phyloP scores from a whole-genome alignment of 2,329 filamentous ascomycete species.

The Calonectria henricotiae region DNA sequence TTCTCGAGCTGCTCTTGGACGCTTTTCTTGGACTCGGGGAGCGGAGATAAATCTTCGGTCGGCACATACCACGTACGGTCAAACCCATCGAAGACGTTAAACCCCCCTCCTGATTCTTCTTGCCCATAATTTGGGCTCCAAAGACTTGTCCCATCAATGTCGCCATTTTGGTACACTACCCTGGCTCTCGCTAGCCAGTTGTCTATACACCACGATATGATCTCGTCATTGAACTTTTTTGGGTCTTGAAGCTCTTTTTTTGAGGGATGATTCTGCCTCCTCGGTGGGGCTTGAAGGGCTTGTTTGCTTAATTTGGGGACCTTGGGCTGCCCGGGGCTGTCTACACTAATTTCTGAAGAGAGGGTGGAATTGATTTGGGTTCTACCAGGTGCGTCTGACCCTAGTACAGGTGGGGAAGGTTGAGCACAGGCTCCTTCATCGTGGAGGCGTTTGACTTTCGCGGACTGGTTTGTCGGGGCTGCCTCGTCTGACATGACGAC shows the following conservation, averaged over 20 bases:
- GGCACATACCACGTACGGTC: slow-evolving; percentile 49
- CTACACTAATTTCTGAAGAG: not conserved
- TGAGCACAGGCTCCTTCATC: too few species aligned
- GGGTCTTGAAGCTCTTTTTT: slow-evolving; percentile 3
- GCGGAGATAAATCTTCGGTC: slow-evolving; percentile 34
- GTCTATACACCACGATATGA: slow-evolving; percentile 44
- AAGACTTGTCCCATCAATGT: slow-evolving; percentile 45
- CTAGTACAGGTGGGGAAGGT: too few species aligned
- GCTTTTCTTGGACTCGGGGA: slow-evolving; percentile 36
- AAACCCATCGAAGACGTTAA: slow-evolving; percentile 48
- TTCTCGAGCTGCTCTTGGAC: slow-evolving; percentile 31
- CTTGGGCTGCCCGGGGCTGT: not conserved
- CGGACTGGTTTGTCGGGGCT: not conserved
- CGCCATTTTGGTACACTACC: slow-evolving; percentile 39
- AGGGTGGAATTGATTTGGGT: not conserved
- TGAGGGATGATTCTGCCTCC: not conserved
- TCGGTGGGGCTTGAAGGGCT: slow-evolving; percentile 7
- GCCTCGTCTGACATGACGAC: not conserved
- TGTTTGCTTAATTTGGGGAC: slow-evolving; percentile 18
- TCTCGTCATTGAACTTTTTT: slow-evolving; percentile 43
- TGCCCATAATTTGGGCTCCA: slow-evolving; percentile 44
- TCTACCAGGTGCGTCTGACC: not conserved
- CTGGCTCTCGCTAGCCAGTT: slow-evolving; percentile 44
- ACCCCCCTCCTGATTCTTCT: slow-evolving; percentile 20
- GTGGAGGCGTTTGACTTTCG: not conserved